Evolutionary conservation across 1,284 basidiomycete species (phyloP), one percentile per base, ranked within the genome.

Genomic region (Exsudoporus floridanus): DNA sequence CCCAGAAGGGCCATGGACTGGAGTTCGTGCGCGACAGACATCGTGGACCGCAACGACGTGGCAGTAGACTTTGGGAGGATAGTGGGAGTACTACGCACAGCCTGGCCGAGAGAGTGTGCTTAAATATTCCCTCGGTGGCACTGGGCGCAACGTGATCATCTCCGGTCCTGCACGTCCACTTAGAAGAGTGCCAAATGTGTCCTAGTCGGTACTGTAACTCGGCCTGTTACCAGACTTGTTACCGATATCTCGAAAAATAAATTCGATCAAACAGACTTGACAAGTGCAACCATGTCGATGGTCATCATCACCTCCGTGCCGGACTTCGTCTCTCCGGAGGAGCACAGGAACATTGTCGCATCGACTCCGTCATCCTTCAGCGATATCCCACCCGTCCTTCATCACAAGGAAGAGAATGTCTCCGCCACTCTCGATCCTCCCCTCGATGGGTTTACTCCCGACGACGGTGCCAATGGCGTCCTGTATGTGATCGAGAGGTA

Each of bases 401-500:
- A 83, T 55, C 85, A 89, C 73, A 78, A 80, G 60, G 80, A 92
- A 63, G 79, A 84, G 7, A 77, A 81, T 61, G 88, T 93, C 34
- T 75, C 80, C 5, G 73, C 91, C 36, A 66, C 74, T 0, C 73
- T 94, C 46, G 84, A 90, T 54, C 90, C 90, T 27, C 76, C 82
- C 4, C 66, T 89, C 44, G 77, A 80, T 16, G 79, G 73, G 2
- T 82, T 90, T 58, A 67, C 75, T 9, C 62, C 72, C 2, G 73
- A 78, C 37, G 80, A 85, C 55, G 63, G 66, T 28, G 70, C 77
- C 2, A 70, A 73, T 34, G 93, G 93, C 16, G 81, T 80, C 0
- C 72, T 95, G 4, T 93, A 87, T 64, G 77, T 95, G 28, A 83
- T 92, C 39, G 92, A 94, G 65, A 92, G 84, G 92, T 91, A 55